Base-by-base conservation (phyloP, 140 eudicot genomes). In the Anethum foeniculum region DNA sequence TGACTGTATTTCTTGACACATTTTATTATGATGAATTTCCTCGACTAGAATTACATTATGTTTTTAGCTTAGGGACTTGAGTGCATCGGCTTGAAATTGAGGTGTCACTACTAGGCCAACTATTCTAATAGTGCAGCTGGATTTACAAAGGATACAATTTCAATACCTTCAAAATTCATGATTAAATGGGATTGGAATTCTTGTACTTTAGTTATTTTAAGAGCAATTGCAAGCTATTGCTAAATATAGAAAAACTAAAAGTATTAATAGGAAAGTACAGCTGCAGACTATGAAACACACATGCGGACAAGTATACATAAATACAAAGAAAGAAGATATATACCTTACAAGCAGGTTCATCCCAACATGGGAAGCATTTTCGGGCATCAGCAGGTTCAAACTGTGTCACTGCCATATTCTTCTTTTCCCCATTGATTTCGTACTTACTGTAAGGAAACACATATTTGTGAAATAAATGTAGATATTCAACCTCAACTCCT, bases 321-420 rank as follows among this genome's bases (percentile, higher is more conserved):
- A 43, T 43, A 73, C 27, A 21, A 38, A 36, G 48, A 60, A 11
- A 75, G 39, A 27, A 11, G 34, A 47, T 44, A 75, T 47, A n/a
- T 76, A 94, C 98, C 95, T 95, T 95, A 77, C 92, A 91, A 83
- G 98, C 98, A 74, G 99, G 99, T 83, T 95, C 99, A 83, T 95
- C 99, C 99, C 99, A 95, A 71, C 99, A 95, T 19, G 99, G 98
- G 84, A 95, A 95, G 82, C 99, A 95, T 30, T 97, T 88, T 77
- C 99, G 88, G 13, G 99, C 99, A 88, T 95, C 99, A 73, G 95
- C 98, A 36, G 99, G 97, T 88, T 95, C 99, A 71, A 95, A 95
- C 82, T 95, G 99, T 58, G 99, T 95, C 38, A 90, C 97, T 3
- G 98, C 99, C 99, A 95, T 95, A 85, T 95, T 95, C 81, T 88